A percentile compares a stretch with the other conserved stretches of the same genome.
phyloP scores from a whole-genome alignment of 2,329 filamentous ascomycete species.

The Beauveria brongniartii region DNA sequence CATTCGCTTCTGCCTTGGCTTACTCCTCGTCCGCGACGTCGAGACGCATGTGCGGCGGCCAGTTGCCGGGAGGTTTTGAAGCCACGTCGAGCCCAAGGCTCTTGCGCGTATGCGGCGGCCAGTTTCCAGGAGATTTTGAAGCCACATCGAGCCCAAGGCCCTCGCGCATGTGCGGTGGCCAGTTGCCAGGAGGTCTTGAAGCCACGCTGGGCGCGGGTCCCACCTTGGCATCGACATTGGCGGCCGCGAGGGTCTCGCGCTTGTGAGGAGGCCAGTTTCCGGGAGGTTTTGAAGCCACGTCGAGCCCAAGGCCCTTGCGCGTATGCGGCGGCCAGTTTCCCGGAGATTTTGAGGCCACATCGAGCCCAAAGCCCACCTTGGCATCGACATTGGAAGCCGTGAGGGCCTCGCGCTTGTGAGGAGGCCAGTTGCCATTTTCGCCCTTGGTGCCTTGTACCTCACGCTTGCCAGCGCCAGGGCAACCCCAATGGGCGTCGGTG shows the following conservation, averaged over 20 bases:
- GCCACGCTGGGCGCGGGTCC: not conserved
- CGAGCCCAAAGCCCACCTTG: too few species aligned
- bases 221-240: too few species aligned
- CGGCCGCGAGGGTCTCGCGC: not conserved
- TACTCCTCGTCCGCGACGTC: too few species aligned
- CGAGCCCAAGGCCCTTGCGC: not conserved
- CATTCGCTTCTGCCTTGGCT: too few species aligned
- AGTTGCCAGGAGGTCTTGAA: not conserved
- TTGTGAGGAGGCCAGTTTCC: not conserved
- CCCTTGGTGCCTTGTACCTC: not conserved
- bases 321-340: not conserved
- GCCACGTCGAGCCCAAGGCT: not conserved
- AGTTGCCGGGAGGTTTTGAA: not conserved
- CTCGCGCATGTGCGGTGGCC: not conserved
- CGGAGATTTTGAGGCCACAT: not conserved
- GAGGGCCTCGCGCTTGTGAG: not conserved
- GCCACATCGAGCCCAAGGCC: too few species aligned
- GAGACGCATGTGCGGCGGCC: not conserved
- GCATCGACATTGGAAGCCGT: too few species aligned
- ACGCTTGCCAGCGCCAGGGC: not conserved
- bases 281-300: too few species aligned
- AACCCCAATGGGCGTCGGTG: too few species aligned
- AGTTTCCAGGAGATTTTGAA: too few species aligned
- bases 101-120: too few species aligned
- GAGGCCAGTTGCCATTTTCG: not conserved